A percentile compares a stretch with the other conserved stretches of the same genome.
Evolutionary conservation across 2,329 filamentous ascomycete genomes (phyloP).

Genomic region (Karstenula rhodostoma): DNA sequence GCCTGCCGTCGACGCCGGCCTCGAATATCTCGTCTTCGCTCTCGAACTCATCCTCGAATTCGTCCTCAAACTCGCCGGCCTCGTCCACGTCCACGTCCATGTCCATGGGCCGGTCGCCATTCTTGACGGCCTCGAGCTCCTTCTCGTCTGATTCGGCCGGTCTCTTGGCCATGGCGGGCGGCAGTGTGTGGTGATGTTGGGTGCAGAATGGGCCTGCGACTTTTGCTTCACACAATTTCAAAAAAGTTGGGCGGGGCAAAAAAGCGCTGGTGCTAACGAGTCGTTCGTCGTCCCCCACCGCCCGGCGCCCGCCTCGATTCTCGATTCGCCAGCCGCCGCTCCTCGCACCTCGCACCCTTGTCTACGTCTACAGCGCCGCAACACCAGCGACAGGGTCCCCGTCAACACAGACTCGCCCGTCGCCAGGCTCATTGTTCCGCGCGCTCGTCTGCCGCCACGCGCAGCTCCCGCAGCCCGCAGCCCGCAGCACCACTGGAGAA

Average conservation of each 20-base stretch:
- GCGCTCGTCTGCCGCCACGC: neutral
- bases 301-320: neutral
- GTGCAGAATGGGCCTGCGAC: neutral
- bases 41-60: constrained; percentile 92
- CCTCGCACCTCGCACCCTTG: constrained; percentile 17
- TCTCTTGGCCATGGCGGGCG: constrained; percentile 65
- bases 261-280: neutral
- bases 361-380: constrained; percentile 22
- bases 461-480: neutral
- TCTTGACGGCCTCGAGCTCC: constrained; percentile 64
- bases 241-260: neutral
- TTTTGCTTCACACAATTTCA: neutral
- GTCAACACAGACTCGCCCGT: constrained; percentile 19
- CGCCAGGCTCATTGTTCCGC: neutral
- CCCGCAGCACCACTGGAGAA: too few species aligned
- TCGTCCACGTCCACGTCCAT: constrained; percentile 60
- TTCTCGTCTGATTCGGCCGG: constrained; percentile 62
- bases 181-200: constrained; percentile 4
- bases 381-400: constrained; percentile 18
- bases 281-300: neutral
- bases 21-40: constrained; percentile 92
- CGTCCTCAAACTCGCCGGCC: constrained; percentile 85
- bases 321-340: constrained; percentile 21
- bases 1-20: constrained; percentile 90
- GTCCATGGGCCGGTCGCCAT: constrained; percentile 66